Evolutionary conservation across 257 asterid species (phyloP), one percentile per base, ranked within the genome.

Genomic region (Coffea canephora): DNA sequence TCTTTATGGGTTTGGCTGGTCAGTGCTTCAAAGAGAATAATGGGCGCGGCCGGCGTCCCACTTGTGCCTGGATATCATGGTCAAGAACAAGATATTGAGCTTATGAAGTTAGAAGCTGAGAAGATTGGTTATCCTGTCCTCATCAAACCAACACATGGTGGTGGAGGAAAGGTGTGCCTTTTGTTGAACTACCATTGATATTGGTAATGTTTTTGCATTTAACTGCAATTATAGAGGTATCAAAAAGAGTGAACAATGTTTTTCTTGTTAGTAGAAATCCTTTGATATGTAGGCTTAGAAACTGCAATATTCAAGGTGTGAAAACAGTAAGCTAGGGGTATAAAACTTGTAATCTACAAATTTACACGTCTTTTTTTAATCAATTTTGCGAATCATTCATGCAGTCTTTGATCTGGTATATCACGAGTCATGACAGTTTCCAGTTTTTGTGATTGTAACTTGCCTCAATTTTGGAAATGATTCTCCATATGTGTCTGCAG

Each of bases 41-140:
- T 95, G 99, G 98, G 97, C 73, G 98, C 98, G 73, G 99, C 99
- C 41, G 97, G 98, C 79, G 99, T 95, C 77, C 99, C 99, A n/a
- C 98, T 95, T 81, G 99, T 95, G 83, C 99, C 99, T 82, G 98
- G 98, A 79, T 96, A 94, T 90, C 97, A 96, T 86, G 99, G 99
- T 80, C 83, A 76, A 46, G 94, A 90, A 76, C 99, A 94, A 83
- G 96, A 96, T 89, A 82, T 96, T 86, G 97, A 91, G 76, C 84
- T 89, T 59, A 96, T 96, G 99, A 92, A 90, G 89, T 85, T 85
- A 79, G 95, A 96, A 91, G 99, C 99, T 19, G 97, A 92, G 69
- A 89, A 91, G 86, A 89, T 96, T 81, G 99, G 99, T 78, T 94
- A 96, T 94, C 98, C 99, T 84, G 65, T 95, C 86, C 80, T 95